Percentiles rank a stretch among this genome's conserved stretches.
These are phyloP conservation scores for Tilletia walkeri DNA, from an alignment of 1,284 basidiomycete species.

Conservation along the genomic window DNA sequence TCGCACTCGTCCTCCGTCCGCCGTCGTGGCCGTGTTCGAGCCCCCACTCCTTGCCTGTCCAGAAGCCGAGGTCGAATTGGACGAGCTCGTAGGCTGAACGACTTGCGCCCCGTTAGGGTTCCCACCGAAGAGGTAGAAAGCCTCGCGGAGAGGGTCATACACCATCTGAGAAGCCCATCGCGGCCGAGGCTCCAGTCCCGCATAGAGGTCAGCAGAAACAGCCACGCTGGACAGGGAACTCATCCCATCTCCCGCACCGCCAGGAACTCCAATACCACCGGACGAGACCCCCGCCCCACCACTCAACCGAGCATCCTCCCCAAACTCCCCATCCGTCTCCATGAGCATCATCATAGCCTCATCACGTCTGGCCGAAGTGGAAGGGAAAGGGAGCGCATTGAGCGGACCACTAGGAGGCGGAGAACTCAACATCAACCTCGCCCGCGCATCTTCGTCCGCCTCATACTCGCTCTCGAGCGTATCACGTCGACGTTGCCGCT, in stretches of 20 bases:
- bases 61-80: not conserved
- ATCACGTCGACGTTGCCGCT: slow-evolving; percentile 9
- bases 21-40: not conserved
- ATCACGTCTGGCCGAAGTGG: not conserved
- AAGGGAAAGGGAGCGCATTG: slow-evolving; percentile 9
- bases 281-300: not conserved
- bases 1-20: not conserved
- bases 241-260: not conserved
- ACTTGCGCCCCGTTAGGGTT: slow-evolving; percentile 40
- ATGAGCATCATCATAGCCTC: slow-evolving; percentile 18
- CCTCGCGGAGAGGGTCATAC: slow-evolving; percentile 47
- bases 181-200: slow-evolving; percentile 34
- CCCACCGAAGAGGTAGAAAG: slow-evolving; percentile 56
- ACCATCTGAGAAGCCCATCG: slow-evolving; percentile 52
- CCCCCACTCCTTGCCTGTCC: not conserved
- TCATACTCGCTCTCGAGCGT: slow-evolving; percentile 16
- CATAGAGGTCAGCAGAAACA: not conserved
- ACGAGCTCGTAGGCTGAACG: slow-evolving; percentile 1
- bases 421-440: slow-evolving; percentile 6
- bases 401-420: not conserved
- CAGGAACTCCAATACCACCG: not conserved
- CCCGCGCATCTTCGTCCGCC: slow-evolving; percentile 9
- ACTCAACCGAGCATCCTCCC: not conserved
- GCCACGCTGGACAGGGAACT: not conserved
- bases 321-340: slow-evolving; percentile 3